A percentile compares a stretch with the other conserved stretches of the same genome.
These are phyloP conservation scores for Geotrichum bryndzae DNA, from an alignment of 1,139 yeast genomes.

Conservation along the genomic window DNA sequence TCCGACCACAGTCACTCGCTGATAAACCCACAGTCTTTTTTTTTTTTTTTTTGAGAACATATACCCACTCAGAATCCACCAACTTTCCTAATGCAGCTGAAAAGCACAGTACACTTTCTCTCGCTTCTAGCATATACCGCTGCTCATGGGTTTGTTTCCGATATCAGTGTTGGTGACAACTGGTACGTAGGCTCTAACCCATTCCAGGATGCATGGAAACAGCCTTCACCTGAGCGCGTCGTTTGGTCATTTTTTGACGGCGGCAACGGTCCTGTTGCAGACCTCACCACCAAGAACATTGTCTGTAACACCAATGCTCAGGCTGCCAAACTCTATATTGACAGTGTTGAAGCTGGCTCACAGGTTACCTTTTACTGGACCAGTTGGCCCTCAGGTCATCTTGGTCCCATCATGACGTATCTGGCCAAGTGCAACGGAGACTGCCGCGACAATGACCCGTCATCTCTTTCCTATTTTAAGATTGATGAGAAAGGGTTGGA, in stretches of 20 bases:
- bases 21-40: not conserved
- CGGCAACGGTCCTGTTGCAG: slow-evolving; percentile 17
- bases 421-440: slow-evolving; percentile 11
- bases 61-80: not conserved
- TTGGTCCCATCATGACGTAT: slow-evolving; percentile 17
- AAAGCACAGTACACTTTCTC: not conserved
- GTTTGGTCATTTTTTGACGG: slow-evolving; percentile 15
- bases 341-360: slow-evolving; percentile 8
- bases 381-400: slow-evolving; percentile 14
- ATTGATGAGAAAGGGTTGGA: slow-evolving; percentile 15
- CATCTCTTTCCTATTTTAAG: slow-evolving; percentile 8
- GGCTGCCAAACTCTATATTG: not conserved
- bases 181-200: slow-evolving; percentile 12
- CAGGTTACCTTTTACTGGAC: slow-evolving; percentile 15
- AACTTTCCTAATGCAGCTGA: not conserved
- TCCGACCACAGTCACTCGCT: not conserved
- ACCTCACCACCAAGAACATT: slow-evolving; percentile 13
- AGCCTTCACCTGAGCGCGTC: slow-evolving; percentile 6
- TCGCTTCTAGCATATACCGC: not conserved
- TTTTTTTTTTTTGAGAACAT: too few species aligned
- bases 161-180: slow-evolving; percentile 5
- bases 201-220: slow-evolving; percentile 6
- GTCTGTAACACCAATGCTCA: slow-evolving; percentile 12
- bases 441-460: slow-evolving; percentile 8
- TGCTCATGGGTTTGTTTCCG: slow-evolving; percentile 17